A percentile compares a stretch with the other conserved stretches of the same genome.
These are phyloP conservation scores for Eucalyptus victrix DNA, from an alignment of 345 rosid genomes.

Conservation along the genomic window DNA sequence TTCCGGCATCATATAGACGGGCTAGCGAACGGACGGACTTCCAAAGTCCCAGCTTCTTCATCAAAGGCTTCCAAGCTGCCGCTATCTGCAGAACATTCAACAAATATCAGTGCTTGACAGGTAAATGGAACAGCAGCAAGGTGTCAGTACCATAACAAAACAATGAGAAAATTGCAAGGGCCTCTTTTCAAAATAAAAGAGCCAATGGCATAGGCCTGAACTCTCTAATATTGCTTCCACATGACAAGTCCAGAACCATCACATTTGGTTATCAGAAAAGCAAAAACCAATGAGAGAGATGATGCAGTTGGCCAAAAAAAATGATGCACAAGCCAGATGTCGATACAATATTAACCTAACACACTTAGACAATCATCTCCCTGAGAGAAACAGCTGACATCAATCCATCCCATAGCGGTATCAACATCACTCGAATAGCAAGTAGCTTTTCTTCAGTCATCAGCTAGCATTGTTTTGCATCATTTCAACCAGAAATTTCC, in stretches of 20 bases:
- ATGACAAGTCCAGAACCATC: neutral
- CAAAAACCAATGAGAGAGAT: neutral
- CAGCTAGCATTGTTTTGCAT: neutral
- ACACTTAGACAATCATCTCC: neutral
- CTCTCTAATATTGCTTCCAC: neutral
- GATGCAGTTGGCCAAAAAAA: neutral
- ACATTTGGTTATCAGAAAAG: neutral
- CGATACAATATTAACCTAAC: neutral
- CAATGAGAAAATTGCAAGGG: neutral
- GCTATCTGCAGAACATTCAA: conserved; percentile 45
- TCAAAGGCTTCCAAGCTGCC: conserved; percentile 82
- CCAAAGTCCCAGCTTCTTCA: conserved; percentile 72
- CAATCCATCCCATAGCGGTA: neutral
- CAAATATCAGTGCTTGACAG: neutral
- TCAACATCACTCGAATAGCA: neutral
- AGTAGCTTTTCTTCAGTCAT: neutral
- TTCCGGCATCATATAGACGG: conserved; percentile 77
- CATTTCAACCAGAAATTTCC: neutral
- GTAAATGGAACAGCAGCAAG: neutral
- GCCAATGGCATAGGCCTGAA: neutral
- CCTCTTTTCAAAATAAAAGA: neutral
- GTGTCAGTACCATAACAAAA: neutral
- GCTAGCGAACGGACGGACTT: conserved; percentile 84
- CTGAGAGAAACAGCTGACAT: neutral
- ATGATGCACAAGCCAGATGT: neutral